Conservation (phyloP, 2,329 filamentous ascomycete species). For the Calcarisporium arbuscula region DNA sequence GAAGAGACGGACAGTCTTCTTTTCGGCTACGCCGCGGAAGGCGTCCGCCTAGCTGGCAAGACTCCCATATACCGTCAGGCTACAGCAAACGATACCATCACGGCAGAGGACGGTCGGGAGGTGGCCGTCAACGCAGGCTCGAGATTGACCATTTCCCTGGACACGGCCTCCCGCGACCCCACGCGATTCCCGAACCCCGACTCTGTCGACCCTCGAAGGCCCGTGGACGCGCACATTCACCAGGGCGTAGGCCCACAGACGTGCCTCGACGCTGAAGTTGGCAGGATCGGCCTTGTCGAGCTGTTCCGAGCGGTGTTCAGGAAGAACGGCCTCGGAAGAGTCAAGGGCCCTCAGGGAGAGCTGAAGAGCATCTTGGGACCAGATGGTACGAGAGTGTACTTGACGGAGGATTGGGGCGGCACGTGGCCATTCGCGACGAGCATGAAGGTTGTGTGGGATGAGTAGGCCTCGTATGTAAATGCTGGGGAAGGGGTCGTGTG, state of each 20-base stretch:
- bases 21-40: conserved; percentile 66
- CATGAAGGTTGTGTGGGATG: conserved; percentile 50
- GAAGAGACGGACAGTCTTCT: conserved; percentile 57
- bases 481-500: too few relatives aligned
- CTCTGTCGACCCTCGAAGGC: conserved; percentile 55
- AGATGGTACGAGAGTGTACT: conserved; percentile 52
- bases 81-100: conserved; percentile 35
- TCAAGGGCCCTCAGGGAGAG: conserved; percentile 57
- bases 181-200: conserved; percentile 55
- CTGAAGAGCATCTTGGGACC: conserved; percentile 57
- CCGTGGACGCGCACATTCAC: conserved; percentile 57
- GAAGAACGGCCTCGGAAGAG: conserved; percentile 53
- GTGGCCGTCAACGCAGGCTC: conserved; percentile 49
- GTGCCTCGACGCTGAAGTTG: conserved; percentile 55
- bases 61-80: conserved; percentile 56
- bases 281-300: conserved; percentile 55
- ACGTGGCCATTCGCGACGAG: conserved; percentile 40
- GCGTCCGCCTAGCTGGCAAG: conserved; percentile 59
- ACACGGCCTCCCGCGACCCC: conserved; percentile 48
- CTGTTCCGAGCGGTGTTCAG: conserved; percentile 62
- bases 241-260: conserved; percentile 57
- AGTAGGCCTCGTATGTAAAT: too few relatives aligned
- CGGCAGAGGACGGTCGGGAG: conserved; percentile 44
- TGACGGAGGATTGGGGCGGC: conserved; percentile 58
- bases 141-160: conserved; percentile 58